phyloP scores from a whole-genome alignment of 179 eudicot species.

The Carnegiea gigantea region DNA sequence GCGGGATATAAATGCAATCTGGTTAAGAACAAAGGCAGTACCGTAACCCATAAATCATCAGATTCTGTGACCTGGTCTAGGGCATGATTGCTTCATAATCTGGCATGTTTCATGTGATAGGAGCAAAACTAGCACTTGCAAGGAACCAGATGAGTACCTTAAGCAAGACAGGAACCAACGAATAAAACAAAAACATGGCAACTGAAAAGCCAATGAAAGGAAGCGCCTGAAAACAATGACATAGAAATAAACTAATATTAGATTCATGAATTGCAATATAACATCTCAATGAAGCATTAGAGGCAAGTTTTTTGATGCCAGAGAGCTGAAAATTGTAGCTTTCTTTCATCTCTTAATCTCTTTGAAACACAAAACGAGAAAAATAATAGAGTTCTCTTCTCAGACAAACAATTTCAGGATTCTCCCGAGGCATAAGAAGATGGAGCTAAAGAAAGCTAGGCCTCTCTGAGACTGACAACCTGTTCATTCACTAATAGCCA shows the following conservation, averaged over 20 bases:
- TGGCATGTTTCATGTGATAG: neutral
- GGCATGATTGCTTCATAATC: neutral
- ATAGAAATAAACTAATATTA: neutral
- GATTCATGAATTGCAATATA: neutral
- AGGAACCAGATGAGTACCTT: constrained; percentile 44
- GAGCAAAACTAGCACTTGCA: neutral
- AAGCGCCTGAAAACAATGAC: constrained; percentile 47
- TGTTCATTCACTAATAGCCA: too few relatives aligned
- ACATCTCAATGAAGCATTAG: neutral
- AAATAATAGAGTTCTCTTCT: constrained; percentile 4
- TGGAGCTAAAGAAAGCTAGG: neutral
- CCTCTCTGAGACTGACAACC: neutral
- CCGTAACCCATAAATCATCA: too few relatives aligned
- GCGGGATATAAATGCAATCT: too few relatives aligned
- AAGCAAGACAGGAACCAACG: constrained; percentile 68
- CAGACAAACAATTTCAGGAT: neutral
- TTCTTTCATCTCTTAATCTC: neutral
- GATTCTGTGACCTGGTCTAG: too few relatives aligned
- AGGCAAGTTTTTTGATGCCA: neutral
- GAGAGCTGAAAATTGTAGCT: neutral
- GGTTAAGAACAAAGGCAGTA: too few relatives aligned
- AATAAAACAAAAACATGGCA: constrained; percentile 87
- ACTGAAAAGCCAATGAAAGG: constrained; percentile 71
- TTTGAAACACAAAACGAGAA: neutral
- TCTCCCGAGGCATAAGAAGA: neutral